These are phyloP conservation scores for Mucor lusitanicus DNA, from an alignment of 371 early-diverging fungal genomes.

Conservation along the genomic window DNA sequence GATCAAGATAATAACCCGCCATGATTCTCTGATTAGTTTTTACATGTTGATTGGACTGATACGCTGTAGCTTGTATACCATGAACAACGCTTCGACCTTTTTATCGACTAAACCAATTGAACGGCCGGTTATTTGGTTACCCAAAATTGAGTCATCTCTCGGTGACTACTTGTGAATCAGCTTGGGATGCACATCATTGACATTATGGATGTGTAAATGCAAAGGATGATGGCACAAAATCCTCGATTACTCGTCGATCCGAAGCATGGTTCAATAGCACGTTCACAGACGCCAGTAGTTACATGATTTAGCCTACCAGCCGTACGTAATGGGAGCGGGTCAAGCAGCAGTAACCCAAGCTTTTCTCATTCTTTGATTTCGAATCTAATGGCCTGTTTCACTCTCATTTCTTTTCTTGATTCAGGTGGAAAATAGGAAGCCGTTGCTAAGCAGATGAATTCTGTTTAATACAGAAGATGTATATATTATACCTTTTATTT, in stretches of 20 bases:
- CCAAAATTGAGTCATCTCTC: conserved; percentile 19
- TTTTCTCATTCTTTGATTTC: not conserved
- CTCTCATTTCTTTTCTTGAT: not conserved
- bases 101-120: not conserved
- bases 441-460: not conserved
- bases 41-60: not conserved
- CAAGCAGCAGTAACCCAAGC: too few species aligned
- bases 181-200: not conserved
- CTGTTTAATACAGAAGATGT: not conserved
- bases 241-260: too few species aligned
- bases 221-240: not conserved
- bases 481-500: not conserved
- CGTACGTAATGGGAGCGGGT: not conserved
- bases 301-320: not conserved
- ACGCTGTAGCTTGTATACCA: not conserved
- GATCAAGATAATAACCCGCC: not conserved
- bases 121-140: conserved; percentile 6
- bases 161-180: conserved; percentile 12
- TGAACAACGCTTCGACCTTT: not conserved
- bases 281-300: not conserved
- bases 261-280: not conserved
- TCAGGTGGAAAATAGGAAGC: not conserved
- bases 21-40: conserved; percentile 11
- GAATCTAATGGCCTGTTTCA: not conserved
- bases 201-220: not conserved